Evolutionary conservation across 257 asterid species (phyloP).

Genomic region (Petunia secreta): DNA sequence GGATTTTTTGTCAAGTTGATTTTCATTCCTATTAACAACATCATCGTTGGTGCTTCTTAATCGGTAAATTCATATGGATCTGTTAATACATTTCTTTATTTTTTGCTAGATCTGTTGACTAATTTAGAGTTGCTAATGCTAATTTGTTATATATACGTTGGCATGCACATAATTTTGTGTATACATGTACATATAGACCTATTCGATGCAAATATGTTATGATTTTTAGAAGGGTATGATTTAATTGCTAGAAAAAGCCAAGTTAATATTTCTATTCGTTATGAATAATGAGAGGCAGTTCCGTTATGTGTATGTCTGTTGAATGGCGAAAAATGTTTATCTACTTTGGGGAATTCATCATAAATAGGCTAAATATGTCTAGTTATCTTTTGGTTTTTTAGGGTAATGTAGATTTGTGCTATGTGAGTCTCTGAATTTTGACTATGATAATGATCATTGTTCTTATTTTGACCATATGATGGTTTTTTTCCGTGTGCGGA

Average conservation of each 20-base stretch:
- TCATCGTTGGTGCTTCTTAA: slow-evolving; percentile 41
- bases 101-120: neutral
- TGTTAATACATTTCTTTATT: neutral
- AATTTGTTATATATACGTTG: neutral
- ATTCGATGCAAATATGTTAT: too few species aligned
- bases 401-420: neutral
- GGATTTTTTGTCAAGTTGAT: slow-evolving; percentile 43
- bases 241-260: neutral
- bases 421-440: neutral
- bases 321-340: neutral
- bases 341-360: neutral
- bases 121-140: neutral
- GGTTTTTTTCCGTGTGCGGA: neutral
- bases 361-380: neutral
- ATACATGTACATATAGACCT: neutral
- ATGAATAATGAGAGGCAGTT: neutral
- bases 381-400: neutral
- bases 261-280: neutral
- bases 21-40: slow-evolving; percentile 44
- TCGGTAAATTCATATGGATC: slow-evolving; percentile 9
- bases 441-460: neutral
- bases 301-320: neutral
- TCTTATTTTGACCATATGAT: neutral
- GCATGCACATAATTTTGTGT: neutral
- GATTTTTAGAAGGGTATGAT: too few species aligned